phyloP scores from a whole-genome alignment of 768 basidiomycete genomes.

The Tulasnella sp. region DNA sequence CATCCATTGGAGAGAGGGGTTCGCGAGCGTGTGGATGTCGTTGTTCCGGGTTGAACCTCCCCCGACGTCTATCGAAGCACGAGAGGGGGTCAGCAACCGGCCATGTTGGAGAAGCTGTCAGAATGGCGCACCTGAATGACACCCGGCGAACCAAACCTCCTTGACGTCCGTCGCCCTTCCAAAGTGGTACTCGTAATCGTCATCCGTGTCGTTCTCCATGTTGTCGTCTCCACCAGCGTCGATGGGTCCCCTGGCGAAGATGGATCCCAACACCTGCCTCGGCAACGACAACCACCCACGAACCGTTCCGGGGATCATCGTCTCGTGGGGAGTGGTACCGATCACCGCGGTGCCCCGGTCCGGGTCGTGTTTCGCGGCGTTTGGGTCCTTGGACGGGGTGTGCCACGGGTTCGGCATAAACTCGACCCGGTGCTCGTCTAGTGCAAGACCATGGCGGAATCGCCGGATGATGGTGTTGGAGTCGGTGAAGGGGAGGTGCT shows the following conservation, averaged over 20 bases:
- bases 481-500: constrained; percentile 19
- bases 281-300: neutral
- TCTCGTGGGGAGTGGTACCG: neutral
- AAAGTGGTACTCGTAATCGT: neutral
- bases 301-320: neutral
- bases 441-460: constrained; percentile 19
- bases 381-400: neutral
- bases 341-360: neutral
- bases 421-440: constrained; percentile 15
- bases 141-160: constrained; percentile 17
- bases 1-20: constrained; percentile 17
- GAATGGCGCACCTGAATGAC: neutral
- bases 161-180: constrained; percentile 4
- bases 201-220: neutral
- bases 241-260: neutral
- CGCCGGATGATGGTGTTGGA: constrained; percentile 17
- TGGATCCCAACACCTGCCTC: neutral
- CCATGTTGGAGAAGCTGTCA: constrained; percentile 30
- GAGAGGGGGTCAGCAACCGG: neutral
- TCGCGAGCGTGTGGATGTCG: constrained; percentile 1
- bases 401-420: constrained; percentile 14
- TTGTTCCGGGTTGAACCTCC: constrained; percentile 12
- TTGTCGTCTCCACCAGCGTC: neutral
- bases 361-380: neutral
- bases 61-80: constrained; percentile 12